phyloP scores from a whole-genome alignment of 768 basidiomycete species.

The Russula brevipes region DNA sequence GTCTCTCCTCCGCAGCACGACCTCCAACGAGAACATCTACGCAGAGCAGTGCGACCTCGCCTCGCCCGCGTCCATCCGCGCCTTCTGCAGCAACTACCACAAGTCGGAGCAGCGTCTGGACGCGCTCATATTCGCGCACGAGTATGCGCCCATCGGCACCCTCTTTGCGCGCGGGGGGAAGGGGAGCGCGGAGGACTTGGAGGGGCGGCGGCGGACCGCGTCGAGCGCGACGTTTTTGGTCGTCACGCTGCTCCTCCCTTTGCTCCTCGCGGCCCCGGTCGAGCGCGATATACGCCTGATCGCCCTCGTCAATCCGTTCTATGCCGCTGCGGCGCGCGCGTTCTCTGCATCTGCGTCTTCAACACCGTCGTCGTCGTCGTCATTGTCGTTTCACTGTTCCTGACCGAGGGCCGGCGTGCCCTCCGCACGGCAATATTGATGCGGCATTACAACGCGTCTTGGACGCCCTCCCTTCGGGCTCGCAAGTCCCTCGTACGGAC shows the following conservation, averaged over 20 bases:
- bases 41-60: conserved; percentile 73
- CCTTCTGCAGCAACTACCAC: conserved; percentile 65
- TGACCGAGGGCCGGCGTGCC: conserved; percentile 61
- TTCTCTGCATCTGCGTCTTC: conserved; percentile 34
- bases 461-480: conserved; percentile 67
- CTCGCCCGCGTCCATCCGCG: conserved; percentile 59
- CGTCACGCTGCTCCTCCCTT: conserved; percentile 71
- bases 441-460: conserved; percentile 79
- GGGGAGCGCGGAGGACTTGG: conserved; percentile 27
- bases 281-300: conserved; percentile 90
- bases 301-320: conserved; percentile 83
- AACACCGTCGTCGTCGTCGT: not conserved
- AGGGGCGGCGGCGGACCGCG: conserved; percentile 40
- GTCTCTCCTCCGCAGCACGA: conserved; percentile 58
- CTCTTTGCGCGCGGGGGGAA: conserved; percentile 29
- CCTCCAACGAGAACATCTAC: conserved; percentile 70
- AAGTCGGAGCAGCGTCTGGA: conserved; percentile 66
- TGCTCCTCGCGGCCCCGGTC: conserved; percentile 73
- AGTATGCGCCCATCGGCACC: conserved; percentile 61
- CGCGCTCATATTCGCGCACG: conserved; percentile 73
- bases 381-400: conserved; percentile 32
- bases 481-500: conserved; percentile 44
- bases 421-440: conserved; percentile 60
- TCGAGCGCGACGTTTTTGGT: conserved; percentile 75
- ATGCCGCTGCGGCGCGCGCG: conserved; percentile 65